These are phyloP conservation scores for Fusarium xylarioides DNA, from an alignment of 2,329 filamentous ascomycete genomes.

Conservation along the genomic window DNA sequence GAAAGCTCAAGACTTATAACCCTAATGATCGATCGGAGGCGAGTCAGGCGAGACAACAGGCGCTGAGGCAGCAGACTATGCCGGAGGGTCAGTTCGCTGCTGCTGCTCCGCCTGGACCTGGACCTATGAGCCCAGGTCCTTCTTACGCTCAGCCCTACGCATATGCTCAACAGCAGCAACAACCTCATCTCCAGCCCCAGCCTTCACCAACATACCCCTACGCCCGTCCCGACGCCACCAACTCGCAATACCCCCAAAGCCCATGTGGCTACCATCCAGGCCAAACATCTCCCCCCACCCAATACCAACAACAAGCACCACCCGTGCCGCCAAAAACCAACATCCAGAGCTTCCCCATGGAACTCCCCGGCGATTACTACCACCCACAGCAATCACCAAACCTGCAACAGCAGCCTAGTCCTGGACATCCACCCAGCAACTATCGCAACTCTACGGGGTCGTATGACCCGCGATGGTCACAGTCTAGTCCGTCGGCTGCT, in stretches of 20 bases:
- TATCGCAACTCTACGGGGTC: slow-evolving; percentile 40
- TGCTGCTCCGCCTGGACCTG: background rate
- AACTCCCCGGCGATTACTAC: slow-evolving; percentile 62
- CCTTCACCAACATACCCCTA: slow-evolving; percentile 40
- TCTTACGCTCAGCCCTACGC: slow-evolving; percentile 39
- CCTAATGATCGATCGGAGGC: slow-evolving; percentile 59
- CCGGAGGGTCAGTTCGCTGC: background rate
- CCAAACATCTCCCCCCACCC: slow-evolving; percentile 32
- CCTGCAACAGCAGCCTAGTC: slow-evolving; percentile 36
- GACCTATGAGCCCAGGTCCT: slow-evolving; percentile 25
- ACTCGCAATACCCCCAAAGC: slow-evolving; percentile 31
- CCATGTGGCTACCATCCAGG: slow-evolving; percentile 34
- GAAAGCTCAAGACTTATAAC: slow-evolving; percentile 68
- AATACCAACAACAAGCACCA: slow-evolving; percentile 35
- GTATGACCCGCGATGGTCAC: slow-evolving; percentile 55
- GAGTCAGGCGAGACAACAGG: slow-evolving; percentile 39
- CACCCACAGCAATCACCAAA: slow-evolving; percentile 51
- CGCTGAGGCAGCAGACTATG: slow-evolving; percentile 49
- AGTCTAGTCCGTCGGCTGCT: slow-evolving; percentile 37
- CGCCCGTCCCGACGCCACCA: slow-evolving; percentile 18
- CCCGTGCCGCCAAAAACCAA: slow-evolving; percentile 39
- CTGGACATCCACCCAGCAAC: slow-evolving; percentile 20
- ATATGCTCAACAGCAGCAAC: slow-evolving; percentile 20
- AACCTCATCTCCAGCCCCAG: slow-evolving; percentile 31
- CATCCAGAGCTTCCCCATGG: slow-evolving; percentile 46